These are phyloP conservation scores for Coniochaeta sp. DNA, from an alignment of 2,329 filamentous ascomycete genomes.

Conservation along the genomic window DNA sequence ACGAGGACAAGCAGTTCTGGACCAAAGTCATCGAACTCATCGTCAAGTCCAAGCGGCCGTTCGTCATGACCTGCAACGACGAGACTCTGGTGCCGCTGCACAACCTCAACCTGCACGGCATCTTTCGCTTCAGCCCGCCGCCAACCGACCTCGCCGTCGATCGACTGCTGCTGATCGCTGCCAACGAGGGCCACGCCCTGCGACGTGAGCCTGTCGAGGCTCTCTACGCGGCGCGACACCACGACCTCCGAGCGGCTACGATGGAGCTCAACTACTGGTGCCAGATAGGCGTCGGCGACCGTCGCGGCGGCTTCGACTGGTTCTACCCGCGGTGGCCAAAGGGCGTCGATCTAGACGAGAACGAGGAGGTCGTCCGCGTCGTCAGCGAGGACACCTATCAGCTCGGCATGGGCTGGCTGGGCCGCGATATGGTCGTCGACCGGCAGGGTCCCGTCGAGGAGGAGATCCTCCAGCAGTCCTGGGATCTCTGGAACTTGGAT, in stretches of 20 bases:
- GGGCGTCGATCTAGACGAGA: conserved; percentile 59
- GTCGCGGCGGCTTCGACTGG: conserved; percentile 86
- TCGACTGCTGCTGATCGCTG: conserved; percentile 73
- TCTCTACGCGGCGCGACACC: conserved; percentile 61
- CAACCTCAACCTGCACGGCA: conserved; percentile 72
- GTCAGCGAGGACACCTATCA: conserved; percentile 75
- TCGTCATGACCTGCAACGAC: conserved; percentile 93
- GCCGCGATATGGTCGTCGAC: conserved; percentile 47
- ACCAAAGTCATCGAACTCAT: conserved; percentile 71
- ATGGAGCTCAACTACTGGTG: conserved; percentile 93
- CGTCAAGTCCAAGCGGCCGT: conserved; percentile 77
- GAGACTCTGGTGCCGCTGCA: conserved; percentile 73
- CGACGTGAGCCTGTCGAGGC: conserved; percentile 56
- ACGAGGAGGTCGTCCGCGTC: conserved; percentile 65
- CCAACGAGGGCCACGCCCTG: conserved; percentile 81
- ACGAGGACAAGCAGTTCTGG: conserved; percentile 97
- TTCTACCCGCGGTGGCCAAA: conserved; percentile 72
- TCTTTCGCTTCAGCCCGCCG: conserved; percentile 67
- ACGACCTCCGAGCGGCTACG: conserved; percentile 75
- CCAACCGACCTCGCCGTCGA: conserved; percentile 64
- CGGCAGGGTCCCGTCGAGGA: conserved; percentile 40
- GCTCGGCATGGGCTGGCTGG: conserved; percentile 70
- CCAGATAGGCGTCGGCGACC: conserved; percentile 86
- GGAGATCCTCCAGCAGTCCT: conserved; percentile 57
- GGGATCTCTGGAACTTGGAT: conserved; percentile 62